These are phyloP conservation scores for Solanum pinnatisectum DNA, from an alignment of 257 asterid genomes.

Conservation along the genomic window DNA sequence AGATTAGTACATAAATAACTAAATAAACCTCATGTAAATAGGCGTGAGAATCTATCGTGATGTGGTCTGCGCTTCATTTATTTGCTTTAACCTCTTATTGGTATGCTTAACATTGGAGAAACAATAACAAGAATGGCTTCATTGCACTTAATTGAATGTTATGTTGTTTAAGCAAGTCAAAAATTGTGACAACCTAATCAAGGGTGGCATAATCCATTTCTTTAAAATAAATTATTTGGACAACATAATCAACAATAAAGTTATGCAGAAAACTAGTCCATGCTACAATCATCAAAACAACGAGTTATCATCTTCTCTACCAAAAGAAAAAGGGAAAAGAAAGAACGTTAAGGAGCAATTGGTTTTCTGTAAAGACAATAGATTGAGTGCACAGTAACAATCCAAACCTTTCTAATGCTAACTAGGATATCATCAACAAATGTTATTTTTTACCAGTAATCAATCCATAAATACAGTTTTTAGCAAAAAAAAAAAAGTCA, in stretches of 20 bases:
- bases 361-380: background rate
- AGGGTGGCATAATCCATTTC: background rate
- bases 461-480: background rate
- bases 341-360: background rate
- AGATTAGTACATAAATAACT: background rate
- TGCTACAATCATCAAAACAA: no score
- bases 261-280: no score
- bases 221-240: no score
- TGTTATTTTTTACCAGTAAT: background rate
- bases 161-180: background rate
- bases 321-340: background rate
- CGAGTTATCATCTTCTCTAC: no score
- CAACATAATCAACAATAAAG: no score
- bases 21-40: background rate
- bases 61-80: background rate
- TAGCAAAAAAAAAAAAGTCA: no score
- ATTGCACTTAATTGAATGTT: background rate
- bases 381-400: background rate
- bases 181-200: background rate
- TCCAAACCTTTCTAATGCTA: background rate
- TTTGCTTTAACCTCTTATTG: background rate
- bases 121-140: background rate
- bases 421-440: background rate
- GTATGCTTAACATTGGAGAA: background rate
- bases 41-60: background rate